Percentiles rank a stretch among this genome's conserved stretches.
phyloP scores from a whole-genome alignment of 257 asterid genomes.

The Nicotiana tomentosiformis region DNA sequence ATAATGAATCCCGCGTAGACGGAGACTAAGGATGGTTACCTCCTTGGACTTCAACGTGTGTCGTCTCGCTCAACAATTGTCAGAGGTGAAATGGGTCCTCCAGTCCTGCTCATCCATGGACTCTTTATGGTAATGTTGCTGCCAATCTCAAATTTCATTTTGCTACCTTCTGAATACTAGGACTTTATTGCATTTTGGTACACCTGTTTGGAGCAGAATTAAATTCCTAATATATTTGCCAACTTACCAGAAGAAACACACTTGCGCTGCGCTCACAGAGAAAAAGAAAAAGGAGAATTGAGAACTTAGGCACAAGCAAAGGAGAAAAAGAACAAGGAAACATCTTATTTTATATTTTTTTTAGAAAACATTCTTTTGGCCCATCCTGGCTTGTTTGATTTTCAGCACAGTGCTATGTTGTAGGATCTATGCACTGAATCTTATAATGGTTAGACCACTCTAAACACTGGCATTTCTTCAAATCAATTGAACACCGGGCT shows the following conservation, averaged over 20 bases:
- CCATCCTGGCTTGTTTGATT: neutral
- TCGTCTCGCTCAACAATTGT: slow-evolving; percentile 44
- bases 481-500: neutral
- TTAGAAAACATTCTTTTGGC: neutral
- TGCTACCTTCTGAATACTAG: neutral
- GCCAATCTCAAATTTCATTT: neutral
- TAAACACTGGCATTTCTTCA: neutral
- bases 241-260: neutral
- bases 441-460: neutral
- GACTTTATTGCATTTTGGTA: neutral
- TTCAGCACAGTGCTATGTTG: neutral
- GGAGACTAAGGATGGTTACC: slow-evolving; percentile 71
- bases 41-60: slow-evolving; percentile 90
- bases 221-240: neutral
- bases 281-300: neutral
- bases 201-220: neutral
- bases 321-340: neutral
- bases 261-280: neutral
- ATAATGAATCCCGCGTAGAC: slow-evolving; percentile 31
- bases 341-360: no score
- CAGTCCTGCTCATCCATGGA: slow-evolving; percentile 89
- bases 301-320: neutral
- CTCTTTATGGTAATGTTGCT: slow-evolving; percentile 62
- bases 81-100: slow-evolving; percentile 35
- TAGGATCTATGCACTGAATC: neutral